phyloP scores from a whole-genome alignment of 1,139 yeast species.

The Zygotorulaspora mrakii region DNA sequence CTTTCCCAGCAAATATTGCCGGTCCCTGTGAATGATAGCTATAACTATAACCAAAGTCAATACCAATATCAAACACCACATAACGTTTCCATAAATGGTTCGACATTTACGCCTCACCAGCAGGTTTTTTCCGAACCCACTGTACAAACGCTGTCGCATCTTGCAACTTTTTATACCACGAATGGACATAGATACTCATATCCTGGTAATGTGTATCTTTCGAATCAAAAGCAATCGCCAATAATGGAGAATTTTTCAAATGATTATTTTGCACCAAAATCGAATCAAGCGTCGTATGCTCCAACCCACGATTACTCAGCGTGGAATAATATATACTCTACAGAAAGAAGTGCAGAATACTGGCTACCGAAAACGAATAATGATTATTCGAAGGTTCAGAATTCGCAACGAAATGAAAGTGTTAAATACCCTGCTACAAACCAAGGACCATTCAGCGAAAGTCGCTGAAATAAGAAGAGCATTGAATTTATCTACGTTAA shows the following conservation, averaged over 20 bases:
- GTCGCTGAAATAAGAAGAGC: not conserved
- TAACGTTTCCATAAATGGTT: not conserved
- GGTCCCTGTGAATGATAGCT: not conserved
- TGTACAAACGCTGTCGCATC: slow-evolving; percentile 22
- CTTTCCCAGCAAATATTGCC: slow-evolving; percentile 9
- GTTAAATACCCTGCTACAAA: not conserved
- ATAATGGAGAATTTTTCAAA: not conserved
- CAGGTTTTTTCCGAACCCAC: slow-evolving; percentile 18
- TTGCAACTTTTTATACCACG: slow-evolving; percentile 30
- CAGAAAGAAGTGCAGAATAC: not conserved
- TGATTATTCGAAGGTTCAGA: not conserved
- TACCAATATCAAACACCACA: not conserved
- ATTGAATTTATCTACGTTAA: too few relatives aligned
- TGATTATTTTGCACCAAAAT: not conserved
- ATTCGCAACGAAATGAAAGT: not conserved
- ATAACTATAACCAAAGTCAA: not conserved
- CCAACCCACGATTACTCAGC: slow-evolving; percentile 1
- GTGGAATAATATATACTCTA: not conserved
- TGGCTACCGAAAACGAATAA: not conserved
- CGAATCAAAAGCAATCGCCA: slow-evolving; percentile 7
- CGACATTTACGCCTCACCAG: slow-evolving; percentile 1
- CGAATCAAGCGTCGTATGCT: not conserved
- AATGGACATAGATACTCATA: slow-evolving; percentile 29
- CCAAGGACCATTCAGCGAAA: not conserved
- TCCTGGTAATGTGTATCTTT: slow-evolving; percentile 19